These are phyloP conservation scores for Cladosporium sp. DNA, from an alignment of 2,329 filamentous ascomycete species.

Conservation along the genomic window DNA sequence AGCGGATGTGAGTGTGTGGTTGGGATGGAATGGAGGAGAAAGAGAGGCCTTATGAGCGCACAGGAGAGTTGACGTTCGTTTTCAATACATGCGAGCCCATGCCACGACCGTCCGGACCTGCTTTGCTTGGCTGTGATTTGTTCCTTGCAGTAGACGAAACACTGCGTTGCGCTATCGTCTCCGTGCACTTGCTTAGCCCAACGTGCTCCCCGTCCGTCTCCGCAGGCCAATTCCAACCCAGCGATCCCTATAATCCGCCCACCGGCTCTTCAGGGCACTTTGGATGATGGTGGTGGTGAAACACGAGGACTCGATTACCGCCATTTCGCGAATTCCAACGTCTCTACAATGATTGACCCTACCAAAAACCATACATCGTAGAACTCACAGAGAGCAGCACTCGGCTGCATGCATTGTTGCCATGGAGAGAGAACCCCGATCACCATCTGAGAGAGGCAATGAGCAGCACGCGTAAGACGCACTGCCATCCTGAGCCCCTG, in stretches of 20 bases:
- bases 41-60: conserved; percentile 5
- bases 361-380: too few relatives aligned
- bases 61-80: conserved; percentile 3
- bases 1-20: conserved; percentile 1
- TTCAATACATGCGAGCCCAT: background rate
- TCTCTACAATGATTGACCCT: too few relatives aligned
- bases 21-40: background rate
- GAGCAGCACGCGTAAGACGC: too few relatives aligned
- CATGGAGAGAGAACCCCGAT: conserved; percentile 3
- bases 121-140: conserved; percentile 6
- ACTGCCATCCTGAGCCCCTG: too few relatives aligned
- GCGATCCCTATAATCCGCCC: conserved; percentile 10
- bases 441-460: too few relatives aligned
- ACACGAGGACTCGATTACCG: too few relatives aligned
- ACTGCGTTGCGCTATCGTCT: conserved; percentile 6
- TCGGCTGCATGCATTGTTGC: background rate
- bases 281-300: background rate
- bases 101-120: conserved; percentile 5
- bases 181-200: conserved; percentile 12
- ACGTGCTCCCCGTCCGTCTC: conserved; percentile 10
- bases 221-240: conserved; percentile 3
- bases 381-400: too few relatives aligned
- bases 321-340: too few relatives aligned
- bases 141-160: conserved; percentile 13
- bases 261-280: background rate